phyloP scores from a whole-genome alignment of 108 stramenopile species.

The Pelagomonas calceolata region DNA sequence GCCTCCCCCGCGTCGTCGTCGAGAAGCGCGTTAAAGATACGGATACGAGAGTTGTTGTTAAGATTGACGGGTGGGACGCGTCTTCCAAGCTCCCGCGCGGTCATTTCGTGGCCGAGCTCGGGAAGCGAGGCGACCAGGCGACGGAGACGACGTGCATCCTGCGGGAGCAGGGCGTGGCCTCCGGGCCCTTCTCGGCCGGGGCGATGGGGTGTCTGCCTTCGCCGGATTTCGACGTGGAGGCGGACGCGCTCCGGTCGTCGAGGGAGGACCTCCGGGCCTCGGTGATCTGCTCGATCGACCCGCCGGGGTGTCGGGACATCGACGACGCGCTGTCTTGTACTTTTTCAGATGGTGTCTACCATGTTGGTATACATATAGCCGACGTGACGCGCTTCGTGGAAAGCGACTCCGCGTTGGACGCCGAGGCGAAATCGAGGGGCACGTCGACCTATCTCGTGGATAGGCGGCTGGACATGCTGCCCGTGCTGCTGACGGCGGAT shows the following conservation, averaged over 20 bases:
- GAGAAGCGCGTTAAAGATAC: constrained; percentile 59
- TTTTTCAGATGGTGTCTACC: constrained; percentile 80
- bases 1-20: constrained; percentile 65
- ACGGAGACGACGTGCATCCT: constrained; percentile 90
- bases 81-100: constrained; percentile 74
- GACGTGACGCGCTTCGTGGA: constrained; percentile 97
- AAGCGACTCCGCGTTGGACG: constrained; percentile 78
- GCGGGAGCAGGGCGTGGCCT: constrained; percentile 85
- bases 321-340: constrained; percentile 96
- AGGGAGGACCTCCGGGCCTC: constrained; percentile 74
- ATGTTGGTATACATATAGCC: constrained; percentile 95
- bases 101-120: constrained; percentile 80
- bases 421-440: constrained; percentile 84
- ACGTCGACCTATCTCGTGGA: constrained; percentile 97
- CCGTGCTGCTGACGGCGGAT: constrained; percentile 79
- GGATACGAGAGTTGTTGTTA: constrained; percentile 65
- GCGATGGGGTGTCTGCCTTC: constrained; percentile 94
- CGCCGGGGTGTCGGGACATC: constrained; percentile 98
- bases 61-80: constrained; percentile 81
- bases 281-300: constrained; percentile 90
- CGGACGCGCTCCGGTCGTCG: no score
- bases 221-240: no score
- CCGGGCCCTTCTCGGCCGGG: constrained; percentile 81
- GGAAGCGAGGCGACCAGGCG: constrained; percentile 74
- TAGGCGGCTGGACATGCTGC: constrained; percentile 94